Evolutionary conservation across 2,329 filamentous ascomycete species (phyloP).

Genomic region (Neurospora crassa): DNA sequence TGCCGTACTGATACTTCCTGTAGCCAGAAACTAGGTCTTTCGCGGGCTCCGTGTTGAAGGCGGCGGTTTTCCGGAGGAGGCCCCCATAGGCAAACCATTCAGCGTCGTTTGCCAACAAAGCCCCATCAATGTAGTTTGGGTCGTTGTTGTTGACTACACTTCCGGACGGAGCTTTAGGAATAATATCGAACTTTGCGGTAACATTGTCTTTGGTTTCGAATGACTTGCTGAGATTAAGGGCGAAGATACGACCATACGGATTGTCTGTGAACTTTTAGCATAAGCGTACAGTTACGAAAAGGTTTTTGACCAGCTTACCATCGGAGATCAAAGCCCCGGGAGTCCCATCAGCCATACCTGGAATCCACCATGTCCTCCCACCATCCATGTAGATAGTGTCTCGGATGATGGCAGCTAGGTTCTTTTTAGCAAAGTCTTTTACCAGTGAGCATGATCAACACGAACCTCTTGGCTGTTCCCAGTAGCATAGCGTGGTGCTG

Average conservation of each 20-base stretch:
- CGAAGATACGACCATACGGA: conserved; percentile 41
- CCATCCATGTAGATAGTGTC: conserved; percentile 60
- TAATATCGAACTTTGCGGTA: conserved; percentile 37
- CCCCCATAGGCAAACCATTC: conserved; percentile 59
- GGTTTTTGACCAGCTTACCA: conserved; percentile 27
- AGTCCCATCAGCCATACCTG: conserved; percentile 37
- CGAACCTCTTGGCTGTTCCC: conserved; percentile 38
- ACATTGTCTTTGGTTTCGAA: conserved; percentile 46
- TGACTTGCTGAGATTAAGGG: conserved; percentile 46
- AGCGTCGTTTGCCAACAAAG: conserved; percentile 54
- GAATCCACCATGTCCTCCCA: conserved; percentile 44
- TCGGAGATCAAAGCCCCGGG: conserved; percentile 21
- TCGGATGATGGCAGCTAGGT: conserved; percentile 43
- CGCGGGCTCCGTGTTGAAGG: conserved; percentile 27
- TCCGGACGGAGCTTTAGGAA: conserved; percentile 37
- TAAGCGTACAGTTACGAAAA: too few species aligned
- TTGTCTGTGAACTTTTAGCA: conserved; percentile 23
- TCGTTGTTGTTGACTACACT: conserved; percentile 38
- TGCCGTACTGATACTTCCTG: conserved; percentile 41
- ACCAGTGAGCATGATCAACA: background rate
- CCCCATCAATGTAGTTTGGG: conserved; percentile 52
- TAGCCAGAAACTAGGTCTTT: conserved; percentile 39
- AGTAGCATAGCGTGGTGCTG: conserved; percentile 50
- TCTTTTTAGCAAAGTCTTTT: conserved; percentile 3
- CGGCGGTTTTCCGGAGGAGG: conserved; percentile 27